Evolutionary conservation across 495 filamentous ascomycete genomes (phyloP).

Genomic region (Penicillium egyptiacum): DNA sequence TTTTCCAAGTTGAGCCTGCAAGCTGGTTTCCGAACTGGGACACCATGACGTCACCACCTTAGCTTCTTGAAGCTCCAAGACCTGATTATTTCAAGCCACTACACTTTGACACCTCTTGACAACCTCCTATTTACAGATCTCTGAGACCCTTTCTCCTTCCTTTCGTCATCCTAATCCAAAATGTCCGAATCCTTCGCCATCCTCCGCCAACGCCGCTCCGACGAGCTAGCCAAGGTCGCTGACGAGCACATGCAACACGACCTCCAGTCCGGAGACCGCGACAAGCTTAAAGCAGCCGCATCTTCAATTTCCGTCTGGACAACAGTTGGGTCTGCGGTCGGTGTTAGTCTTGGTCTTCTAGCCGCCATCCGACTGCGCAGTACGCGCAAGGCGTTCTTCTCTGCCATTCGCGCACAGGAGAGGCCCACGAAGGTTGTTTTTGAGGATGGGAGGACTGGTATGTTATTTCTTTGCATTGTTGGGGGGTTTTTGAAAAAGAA

Average conservation of each 20-base stretch:
- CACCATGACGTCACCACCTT: conserved; percentile 6
- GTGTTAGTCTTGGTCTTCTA: conserved; percentile 58
- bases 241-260: conserved; percentile 65
- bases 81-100: background rate
- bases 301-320: conserved; percentile 51
- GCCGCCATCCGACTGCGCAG: conserved; percentile 57
- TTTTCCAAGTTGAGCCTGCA: background rate
- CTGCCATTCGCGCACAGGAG: conserved; percentile 56
- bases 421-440: conserved; percentile 63
- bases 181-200: conserved; percentile 55
- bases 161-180: background rate
- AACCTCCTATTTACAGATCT: background rate
- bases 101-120: background rate
- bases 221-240: conserved; percentile 58
- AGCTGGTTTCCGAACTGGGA: background rate
- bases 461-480: background rate
- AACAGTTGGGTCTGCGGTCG: conserved; percentile 57
- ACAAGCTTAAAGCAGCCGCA: conserved; percentile 54
- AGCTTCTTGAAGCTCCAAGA: background rate
- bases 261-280: conserved; percentile 58
- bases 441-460: conserved; percentile 58
- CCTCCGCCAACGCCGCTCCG: conserved; percentile 52
- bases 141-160: too few relatives aligned
- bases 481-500: background rate
- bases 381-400: conserved; percentile 56